phyloP scores from a whole-genome alignment of 2,329 filamentous ascomycete species.

The Juglanconis oblonga region DNA sequence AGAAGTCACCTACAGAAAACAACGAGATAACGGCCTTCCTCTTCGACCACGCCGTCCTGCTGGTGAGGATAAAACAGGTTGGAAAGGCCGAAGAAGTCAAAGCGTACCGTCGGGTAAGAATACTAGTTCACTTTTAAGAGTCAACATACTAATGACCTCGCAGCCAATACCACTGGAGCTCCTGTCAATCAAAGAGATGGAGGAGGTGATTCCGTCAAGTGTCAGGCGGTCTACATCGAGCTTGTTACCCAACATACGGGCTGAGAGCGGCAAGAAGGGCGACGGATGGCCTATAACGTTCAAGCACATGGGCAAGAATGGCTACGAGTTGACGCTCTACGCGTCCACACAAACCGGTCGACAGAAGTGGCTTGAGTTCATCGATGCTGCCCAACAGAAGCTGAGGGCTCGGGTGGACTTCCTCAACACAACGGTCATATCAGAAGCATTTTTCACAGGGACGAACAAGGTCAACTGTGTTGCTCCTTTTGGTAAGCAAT shows the following conservation, averaged over 20 bases:
- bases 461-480: slow-evolving; percentile 90
- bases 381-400: slow-evolving; percentile 84
- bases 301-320: slow-evolving; percentile 90
- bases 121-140: neutral
- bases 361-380: slow-evolving; percentile 96
- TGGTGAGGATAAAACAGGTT: slow-evolving; percentile 86
- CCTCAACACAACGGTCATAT: slow-evolving; percentile 70
- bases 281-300: slow-evolving; percentile 96
- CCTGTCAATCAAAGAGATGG: slow-evolving; percentile 93
- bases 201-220: slow-evolving; percentile 84
- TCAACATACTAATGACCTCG: slow-evolving; percentile 19
- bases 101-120: slow-evolving; percentile 73
- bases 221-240: slow-evolving; percentile 87
- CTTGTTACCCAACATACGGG: slow-evolving; percentile 60
- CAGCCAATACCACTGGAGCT: slow-evolving; percentile 91
- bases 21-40: slow-evolving; percentile 92
- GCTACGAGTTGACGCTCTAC: slow-evolving; percentile 88
- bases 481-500: slow-evolving; percentile 74
- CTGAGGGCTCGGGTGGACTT: slow-evolving; percentile 86
- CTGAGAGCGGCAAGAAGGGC: slow-evolving; percentile 54
- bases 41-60: slow-evolving; percentile 90
- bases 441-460: slow-evolving; percentile 57
- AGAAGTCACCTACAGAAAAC: slow-evolving; percentile 85
- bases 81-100: slow-evolving; percentile 94
- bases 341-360: slow-evolving; percentile 81